A percentile compares a stretch with the other conserved stretches of the same genome.
These are phyloP conservation scores for Mortierella claussenii DNA, from an alignment of 192 early-diverging fungal genomes.

Conservation along the genomic window DNA sequence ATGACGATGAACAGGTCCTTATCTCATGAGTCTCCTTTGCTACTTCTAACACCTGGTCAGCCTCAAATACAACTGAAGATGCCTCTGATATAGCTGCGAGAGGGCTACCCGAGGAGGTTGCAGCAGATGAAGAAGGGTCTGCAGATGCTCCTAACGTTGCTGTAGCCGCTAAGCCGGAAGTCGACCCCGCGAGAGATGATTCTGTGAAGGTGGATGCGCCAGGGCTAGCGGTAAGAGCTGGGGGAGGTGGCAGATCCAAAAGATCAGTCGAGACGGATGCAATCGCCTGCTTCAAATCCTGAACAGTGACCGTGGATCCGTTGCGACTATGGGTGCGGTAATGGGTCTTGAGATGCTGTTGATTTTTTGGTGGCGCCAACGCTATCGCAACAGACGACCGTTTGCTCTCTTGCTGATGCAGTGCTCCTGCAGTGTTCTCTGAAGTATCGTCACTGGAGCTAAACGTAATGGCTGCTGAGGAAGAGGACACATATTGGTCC, in stretches of 20 bases:
- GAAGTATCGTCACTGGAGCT: neutral
- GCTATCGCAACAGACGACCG: conserved; percentile 10
- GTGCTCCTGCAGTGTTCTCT: neutral
- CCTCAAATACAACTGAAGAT: neutral
- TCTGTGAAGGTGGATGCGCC: neutral
- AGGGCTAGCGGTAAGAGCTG: conserved; percentile 1
- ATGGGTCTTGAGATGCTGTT: conserved; percentile 50
- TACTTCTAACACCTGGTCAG: neutral
- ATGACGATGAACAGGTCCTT: too few species aligned
- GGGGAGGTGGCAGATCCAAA: conserved; percentile 20
- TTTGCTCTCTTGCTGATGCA: neutral
- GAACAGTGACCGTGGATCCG: conserved; percentile 49
- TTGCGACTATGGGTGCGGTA: conserved; percentile 50
- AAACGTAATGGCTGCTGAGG: conserved; percentile 10
- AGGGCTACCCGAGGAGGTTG: neutral
- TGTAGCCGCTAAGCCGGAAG: neutral
- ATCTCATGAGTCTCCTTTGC: too few species aligned
- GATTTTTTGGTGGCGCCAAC: conserved; percentile 23
- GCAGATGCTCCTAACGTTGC: neutral
- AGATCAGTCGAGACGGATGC: conserved; percentile 39
- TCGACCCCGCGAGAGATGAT: conserved; percentile 4
- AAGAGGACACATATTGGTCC: neutral
- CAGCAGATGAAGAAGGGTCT: neutral
- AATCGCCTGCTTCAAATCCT: conserved; percentile 51
- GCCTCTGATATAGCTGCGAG: neutral